phyloP scores from a whole-genome alignment of 108 stramenopile species.

The Chaetoceros tenuissimus region DNA sequence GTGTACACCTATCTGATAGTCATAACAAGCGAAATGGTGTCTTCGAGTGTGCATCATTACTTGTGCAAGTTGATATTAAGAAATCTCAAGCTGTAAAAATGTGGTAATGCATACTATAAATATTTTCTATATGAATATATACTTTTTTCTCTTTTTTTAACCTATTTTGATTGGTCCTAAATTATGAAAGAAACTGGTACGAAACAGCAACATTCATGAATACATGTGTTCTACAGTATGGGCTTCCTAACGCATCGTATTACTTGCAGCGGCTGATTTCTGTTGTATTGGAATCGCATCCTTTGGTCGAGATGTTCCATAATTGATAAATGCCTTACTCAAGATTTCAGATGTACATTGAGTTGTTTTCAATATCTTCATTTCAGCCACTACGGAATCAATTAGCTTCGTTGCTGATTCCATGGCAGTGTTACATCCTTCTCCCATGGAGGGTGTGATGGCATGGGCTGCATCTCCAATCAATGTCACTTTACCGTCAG shows the following conservation, averaged over 20 bases:
- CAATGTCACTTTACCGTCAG: constrained; percentile 14
- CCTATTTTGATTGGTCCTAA: too few relatives aligned
- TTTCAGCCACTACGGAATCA: constrained; percentile 2
- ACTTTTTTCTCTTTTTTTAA: too few relatives aligned
- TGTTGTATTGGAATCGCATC: constrained; percentile 9
- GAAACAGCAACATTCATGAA: too few relatives aligned
- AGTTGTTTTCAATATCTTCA: constrained; percentile 10
- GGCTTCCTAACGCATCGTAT: too few relatives aligned
- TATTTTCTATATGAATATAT: too few relatives aligned
- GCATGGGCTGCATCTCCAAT: constrained; percentile 27
- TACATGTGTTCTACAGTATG: too few relatives aligned
- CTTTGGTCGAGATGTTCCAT: constrained; percentile 11
- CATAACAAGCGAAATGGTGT: constrained; percentile 71
- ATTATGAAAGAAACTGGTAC: too few relatives aligned
- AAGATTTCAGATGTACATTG: constrained; percentile 7
- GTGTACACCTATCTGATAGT: constrained; percentile 70
- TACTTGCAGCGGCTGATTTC: too few relatives aligned
- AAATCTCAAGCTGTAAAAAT: not conserved
- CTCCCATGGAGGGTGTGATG: constrained; percentile 28
- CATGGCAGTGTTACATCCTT: constrained; percentile 26
- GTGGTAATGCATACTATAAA: not conserved
- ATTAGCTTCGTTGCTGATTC: constrained; percentile 19
- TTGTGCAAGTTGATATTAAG: constrained; percentile 45
- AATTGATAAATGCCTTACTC: constrained; percentile 15
- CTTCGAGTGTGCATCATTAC: constrained; percentile 73